Evolutionary conservation across 2,329 filamentous ascomycete species (phyloP).

Genomic region (Neophaeococcomyces mojaviensis): DNA sequence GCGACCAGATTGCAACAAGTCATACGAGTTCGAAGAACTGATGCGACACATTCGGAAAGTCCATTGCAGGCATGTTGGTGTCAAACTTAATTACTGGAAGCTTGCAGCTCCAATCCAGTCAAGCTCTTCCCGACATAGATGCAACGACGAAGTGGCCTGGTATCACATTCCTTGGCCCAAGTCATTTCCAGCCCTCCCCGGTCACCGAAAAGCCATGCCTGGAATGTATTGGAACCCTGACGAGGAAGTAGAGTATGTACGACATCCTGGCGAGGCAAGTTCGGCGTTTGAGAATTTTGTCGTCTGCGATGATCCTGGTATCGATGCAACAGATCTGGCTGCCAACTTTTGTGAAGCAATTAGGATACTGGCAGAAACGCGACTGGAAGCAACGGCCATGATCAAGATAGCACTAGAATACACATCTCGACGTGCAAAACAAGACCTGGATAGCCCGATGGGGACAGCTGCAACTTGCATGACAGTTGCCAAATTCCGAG

Average conservation of each 20-base stretch:
- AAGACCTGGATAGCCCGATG: not conserved
- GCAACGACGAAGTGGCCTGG: constrained; percentile 18
- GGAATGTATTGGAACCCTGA: constrained; percentile 25
- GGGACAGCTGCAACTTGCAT: not conserved
- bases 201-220: constrained; percentile 22
- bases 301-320: constrained; percentile 6
- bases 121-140: not conserved
- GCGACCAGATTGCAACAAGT: constrained; percentile 19
- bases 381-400: constrained; percentile 17
- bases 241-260: constrained; percentile 14
- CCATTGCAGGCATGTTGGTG: constrained; percentile 16
- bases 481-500: constrained; percentile 5
- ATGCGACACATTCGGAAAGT: constrained; percentile 5
- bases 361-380: constrained; percentile 16
- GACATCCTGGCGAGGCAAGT: not conserved
- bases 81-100: constrained; percentile 24
- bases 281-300: constrained; percentile 17
- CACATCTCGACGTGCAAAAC: constrained; percentile 7
- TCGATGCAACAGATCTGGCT: constrained; percentile 17
- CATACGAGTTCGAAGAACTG: constrained; percentile 12
- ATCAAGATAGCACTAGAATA: constrained; percentile 25
- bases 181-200: constrained; percentile 27
- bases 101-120: constrained; percentile 13
- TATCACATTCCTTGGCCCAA: constrained; percentile 26
- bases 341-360: constrained; percentile 23